Percentiles rank a stretch among this genome's conserved stretches.
Evolutionary conservation across 2,329 filamentous ascomycete species (phyloP).

Genomic region (Teratosphaeria viscida): DNA sequence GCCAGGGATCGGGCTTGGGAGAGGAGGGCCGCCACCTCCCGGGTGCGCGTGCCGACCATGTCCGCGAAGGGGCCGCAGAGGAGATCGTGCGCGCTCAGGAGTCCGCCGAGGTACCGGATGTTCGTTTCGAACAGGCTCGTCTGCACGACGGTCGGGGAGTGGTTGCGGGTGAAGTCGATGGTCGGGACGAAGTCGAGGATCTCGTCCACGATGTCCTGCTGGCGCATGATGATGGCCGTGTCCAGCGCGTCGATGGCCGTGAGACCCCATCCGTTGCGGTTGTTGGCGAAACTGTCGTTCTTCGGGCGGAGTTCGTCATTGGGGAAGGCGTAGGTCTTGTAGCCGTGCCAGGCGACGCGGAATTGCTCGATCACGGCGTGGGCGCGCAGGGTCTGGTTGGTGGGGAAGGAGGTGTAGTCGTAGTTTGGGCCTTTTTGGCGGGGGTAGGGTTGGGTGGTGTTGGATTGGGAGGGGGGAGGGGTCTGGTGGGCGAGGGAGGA

Average conservation of each 20-base stretch:
- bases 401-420: conserved; percentile 1
- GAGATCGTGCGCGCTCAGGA: conserved; percentile 79
- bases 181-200: conserved; percentile 57
- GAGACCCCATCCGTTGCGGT: conserved; percentile 86
- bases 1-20: background rate
- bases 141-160: conserved; percentile 46
- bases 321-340: conserved; percentile 68
- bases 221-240: conserved; percentile 76
- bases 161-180: conserved; percentile 64
- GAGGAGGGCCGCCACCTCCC: background rate
- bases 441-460: background rate
- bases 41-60: background rate
- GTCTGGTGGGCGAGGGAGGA: background rate
- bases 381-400: background rate
- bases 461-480: background rate
- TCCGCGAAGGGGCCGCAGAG: background rate
- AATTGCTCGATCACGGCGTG: conserved; percentile 1
- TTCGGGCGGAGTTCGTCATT: conserved; percentile 79
- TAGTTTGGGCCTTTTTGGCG: background rate
- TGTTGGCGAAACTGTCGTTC: conserved; percentile 57
- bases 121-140: conserved; percentile 79
- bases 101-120: conserved; percentile 81
- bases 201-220: conserved; percentile 69
- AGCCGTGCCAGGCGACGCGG: conserved; percentile 58
- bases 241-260: conserved; percentile 75